Evolutionary conservation across 352 stramenopile species (phyloP).

Genomic region (Globisporangium canariense): DNA sequence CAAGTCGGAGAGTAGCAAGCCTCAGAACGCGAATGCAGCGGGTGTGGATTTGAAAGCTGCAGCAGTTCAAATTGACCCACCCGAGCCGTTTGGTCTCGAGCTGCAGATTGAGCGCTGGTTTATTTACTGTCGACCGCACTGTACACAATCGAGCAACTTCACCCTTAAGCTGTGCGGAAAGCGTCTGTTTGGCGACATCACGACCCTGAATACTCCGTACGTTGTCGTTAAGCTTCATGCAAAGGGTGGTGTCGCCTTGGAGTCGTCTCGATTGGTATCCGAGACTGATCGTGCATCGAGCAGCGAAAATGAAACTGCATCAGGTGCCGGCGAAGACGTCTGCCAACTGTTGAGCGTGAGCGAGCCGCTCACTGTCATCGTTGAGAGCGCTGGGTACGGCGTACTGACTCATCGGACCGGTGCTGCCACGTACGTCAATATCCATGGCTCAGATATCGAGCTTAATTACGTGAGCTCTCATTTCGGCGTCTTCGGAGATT

Average conservation of each 20-base stretch:
- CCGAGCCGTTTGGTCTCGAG: conserved; percentile 32
- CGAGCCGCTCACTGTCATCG: conserved; percentile 25
- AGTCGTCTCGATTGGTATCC: conserved; percentile 36
- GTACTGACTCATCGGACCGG: conserved; percentile 40
- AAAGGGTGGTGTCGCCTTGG: conserved; percentile 34
- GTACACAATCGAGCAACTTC: conserved; percentile 34
- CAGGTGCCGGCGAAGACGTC: conserved; percentile 28
- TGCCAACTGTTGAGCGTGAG: conserved; percentile 38
- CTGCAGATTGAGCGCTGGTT: conserved; percentile 51
- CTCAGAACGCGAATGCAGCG: not conserved
- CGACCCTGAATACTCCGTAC: conserved; percentile 34
- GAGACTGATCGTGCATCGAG: not conserved
- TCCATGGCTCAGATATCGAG: conserved; percentile 37
- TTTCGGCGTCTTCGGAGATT: conserved; percentile 39
- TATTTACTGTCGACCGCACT: conserved; percentile 51
- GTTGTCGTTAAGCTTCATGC: conserved; percentile 30
- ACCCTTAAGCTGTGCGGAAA: conserved; percentile 39
- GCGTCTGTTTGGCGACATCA: conserved; percentile 36
- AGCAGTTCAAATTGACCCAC: conserved; percentile 1
- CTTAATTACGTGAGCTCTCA: conserved; percentile 63
- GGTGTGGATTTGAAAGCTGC: not conserved
- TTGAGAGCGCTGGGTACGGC: conserved; percentile 49
- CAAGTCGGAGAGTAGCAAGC: not conserved
- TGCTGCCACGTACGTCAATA: conserved; percentile 38
- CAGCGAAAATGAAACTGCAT: not conserved